phyloP scores from a whole-genome alignment of 495 filamentous ascomycete species.

The Podospora pseudopauciseta region DNA sequence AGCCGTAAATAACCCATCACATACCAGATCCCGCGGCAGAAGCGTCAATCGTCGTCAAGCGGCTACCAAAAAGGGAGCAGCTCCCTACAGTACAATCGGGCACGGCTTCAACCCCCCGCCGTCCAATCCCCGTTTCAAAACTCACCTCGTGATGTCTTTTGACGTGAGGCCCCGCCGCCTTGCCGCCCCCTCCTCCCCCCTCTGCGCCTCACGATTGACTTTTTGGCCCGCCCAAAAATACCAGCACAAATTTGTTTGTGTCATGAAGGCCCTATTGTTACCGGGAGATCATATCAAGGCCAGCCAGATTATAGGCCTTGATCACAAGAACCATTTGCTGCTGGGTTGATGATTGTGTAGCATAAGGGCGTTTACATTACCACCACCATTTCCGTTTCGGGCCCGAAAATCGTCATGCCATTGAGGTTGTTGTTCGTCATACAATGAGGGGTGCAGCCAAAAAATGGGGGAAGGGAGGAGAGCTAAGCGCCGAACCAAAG shows the following conservation, averaged over 20 bases:
- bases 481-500: not conserved
- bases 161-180: slow-evolving; percentile 2
- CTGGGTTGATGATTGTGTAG: too few species aligned
- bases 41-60: not conserved
- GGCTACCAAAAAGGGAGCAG: not conserved
- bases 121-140: not conserved
- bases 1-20: not conserved
- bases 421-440: not conserved
- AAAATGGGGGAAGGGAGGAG: not conserved
- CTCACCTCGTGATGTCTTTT: slow-evolving; percentile 7
- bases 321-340: too few species aligned
- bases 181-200: not conserved
- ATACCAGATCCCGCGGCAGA: not conserved
- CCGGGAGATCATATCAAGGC: not conserved
- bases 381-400: too few species aligned
- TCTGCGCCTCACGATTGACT: not conserved
- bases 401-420: too few species aligned
- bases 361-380: too few species aligned
- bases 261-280: not conserved
- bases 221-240: not conserved
- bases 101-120: not conserved
- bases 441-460: not conserved
- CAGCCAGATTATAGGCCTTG: too few species aligned
- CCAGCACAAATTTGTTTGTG: not conserved
- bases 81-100: not conserved